A percentile compares a stretch with the other conserved stretches of the same genome.
Conservation (phyloP, 345 rosid species). For the Lenwebbia sp. region DNA sequence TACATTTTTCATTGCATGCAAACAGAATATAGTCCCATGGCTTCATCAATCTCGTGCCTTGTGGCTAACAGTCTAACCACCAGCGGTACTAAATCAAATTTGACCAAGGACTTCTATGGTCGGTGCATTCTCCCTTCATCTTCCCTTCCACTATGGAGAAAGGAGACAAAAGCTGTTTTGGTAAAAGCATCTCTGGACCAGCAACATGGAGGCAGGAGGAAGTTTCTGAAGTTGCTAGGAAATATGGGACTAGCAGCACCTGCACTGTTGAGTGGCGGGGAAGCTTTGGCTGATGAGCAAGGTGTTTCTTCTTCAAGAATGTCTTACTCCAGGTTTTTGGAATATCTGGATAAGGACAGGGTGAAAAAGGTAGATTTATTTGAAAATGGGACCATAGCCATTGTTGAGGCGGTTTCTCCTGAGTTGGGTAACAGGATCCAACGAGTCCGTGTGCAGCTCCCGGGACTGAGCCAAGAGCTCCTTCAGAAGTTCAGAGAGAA, state of each 20-base stretch:
- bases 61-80: constrained; percentile 51
- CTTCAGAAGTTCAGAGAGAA: constrained; percentile 93
- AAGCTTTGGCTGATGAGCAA: constrained; percentile 85
- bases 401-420: constrained; percentile 94
- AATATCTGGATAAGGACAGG: constrained; percentile 88
- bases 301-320: constrained; percentile 91
- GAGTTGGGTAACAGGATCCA: constrained; percentile 92
- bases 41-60: constrained; percentile 64
- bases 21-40: constrained; percentile 22
- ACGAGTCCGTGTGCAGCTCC: constrained; percentile 93
- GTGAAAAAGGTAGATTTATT: constrained; percentile 84
- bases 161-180: constrained; percentile 21
- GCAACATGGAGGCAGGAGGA: constrained; percentile 59
- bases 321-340: constrained; percentile 96
- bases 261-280: constrained; percentile 51
- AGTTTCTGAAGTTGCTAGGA: constrained; percentile 67
- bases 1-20: neutral
- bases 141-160: constrained; percentile 10
- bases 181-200: constrained; percentile 45
- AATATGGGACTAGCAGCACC: constrained; percentile 47
- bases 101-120: constrained; percentile 25
- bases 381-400: constrained; percentile 96
- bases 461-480: constrained; percentile 92
- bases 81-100: constrained; percentile 17
- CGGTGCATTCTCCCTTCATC: constrained; percentile 27